Conservation (phyloP, 495 filamentous ascomycete genomes). For the Cercophora sp. region DNA sequence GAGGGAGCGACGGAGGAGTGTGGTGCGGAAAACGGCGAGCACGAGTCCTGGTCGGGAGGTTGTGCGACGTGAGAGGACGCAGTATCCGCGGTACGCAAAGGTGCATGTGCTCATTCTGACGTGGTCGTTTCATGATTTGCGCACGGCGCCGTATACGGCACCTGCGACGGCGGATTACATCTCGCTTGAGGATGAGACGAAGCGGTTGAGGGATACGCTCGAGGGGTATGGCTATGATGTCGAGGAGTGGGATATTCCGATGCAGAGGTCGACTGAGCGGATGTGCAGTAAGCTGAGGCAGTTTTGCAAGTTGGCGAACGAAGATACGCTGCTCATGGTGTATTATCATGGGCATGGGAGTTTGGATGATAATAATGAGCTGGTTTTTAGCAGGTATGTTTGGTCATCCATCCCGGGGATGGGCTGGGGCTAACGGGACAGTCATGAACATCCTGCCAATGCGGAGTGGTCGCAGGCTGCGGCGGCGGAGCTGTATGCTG, state of each 20-base stretch:
- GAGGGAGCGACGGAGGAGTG: too few relatives aligned
- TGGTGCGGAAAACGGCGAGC: too few relatives aligned
- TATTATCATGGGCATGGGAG: constrained; percentile 35
- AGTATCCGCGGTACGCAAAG: constrained; percentile 20
- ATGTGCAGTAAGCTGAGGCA: constrained; percentile 14
- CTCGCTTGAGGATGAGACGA: constrained; percentile 31
- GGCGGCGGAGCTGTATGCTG: constrained; percentile 31
- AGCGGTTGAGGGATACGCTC: constrained; percentile 24
- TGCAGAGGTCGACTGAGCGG: constrained; percentile 19
- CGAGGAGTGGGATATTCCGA: constrained; percentile 28
- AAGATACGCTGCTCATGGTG: constrained; percentile 30
- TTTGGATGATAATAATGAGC: constrained; percentile 30
- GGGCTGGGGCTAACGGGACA: constrained; percentile 2
- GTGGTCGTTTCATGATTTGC: constrained; percentile 31
- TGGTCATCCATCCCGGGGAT: neutral
- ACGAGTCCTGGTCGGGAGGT: too few relatives aligned
- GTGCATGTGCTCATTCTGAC: constrained; percentile 31
- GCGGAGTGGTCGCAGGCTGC: constrained; percentile 26
- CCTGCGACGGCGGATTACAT: constrained; percentile 22
- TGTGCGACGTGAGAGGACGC: too few relatives aligned
- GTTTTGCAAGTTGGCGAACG: constrained; percentile 22
- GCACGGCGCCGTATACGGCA: constrained; percentile 23
- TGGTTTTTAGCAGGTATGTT: constrained; percentile 31
- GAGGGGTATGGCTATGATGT: constrained; percentile 25
- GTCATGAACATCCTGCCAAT: constrained; percentile 31